These are phyloP conservation scores for Sporothrix humicola DNA, from an alignment of 2,329 filamentous ascomycete genomes.

Conservation along the genomic window DNA sequence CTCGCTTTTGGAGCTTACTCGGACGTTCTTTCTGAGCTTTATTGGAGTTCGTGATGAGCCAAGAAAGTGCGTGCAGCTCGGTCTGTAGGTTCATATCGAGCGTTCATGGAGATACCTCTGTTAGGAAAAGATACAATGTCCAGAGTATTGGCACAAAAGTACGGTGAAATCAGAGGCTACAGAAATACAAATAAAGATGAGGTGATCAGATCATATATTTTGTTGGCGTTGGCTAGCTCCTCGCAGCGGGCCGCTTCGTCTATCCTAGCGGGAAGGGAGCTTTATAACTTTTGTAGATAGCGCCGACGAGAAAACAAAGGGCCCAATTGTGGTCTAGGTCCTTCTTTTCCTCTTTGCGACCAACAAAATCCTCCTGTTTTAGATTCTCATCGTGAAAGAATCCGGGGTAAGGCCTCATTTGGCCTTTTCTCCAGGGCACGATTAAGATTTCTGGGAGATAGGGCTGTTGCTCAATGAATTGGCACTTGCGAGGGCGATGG, in stretches of 20 bases:
- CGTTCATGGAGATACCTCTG: too few relatives aligned
- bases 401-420: neutral
- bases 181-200: neutral
- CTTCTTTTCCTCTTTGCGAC: neutral
- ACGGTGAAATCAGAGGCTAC: too few relatives aligned
- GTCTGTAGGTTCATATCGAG: too few relatives aligned
- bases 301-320: neutral
- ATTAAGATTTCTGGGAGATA: constrained; percentile 4
- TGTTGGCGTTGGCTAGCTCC: neutral
- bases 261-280: constrained; percentile 22
- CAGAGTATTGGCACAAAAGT: too few relatives aligned
- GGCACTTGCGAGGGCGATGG: too few relatives aligned
- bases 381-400: neutral
- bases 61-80: too few relatives aligned
- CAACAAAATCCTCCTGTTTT: neutral
- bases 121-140: too few relatives aligned
- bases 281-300: neutral
- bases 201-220: neutral
- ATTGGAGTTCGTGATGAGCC: too few relatives aligned
- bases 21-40: neutral
- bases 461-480: neutral
- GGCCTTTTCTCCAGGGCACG: neutral
- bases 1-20: neutral
- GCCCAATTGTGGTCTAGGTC: neutral
- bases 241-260: constrained; percentile 24